Evolutionary conservation across 129 eudicot genomes (phyloP).

Genomic region (Tagetes erecta): DNA sequence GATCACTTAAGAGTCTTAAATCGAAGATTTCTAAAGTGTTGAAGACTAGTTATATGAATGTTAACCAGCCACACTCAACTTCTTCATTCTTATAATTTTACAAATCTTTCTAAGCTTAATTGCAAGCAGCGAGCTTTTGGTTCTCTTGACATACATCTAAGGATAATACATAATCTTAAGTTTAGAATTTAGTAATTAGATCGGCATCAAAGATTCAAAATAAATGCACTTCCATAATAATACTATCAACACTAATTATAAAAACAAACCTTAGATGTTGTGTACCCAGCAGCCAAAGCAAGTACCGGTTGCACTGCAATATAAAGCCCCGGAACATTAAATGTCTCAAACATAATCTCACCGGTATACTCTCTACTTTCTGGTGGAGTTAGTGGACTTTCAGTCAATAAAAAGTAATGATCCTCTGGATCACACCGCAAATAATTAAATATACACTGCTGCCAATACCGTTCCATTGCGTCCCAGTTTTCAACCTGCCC

Average conservation of each 20-base stretch:
- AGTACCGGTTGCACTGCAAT: conserved; percentile 98
- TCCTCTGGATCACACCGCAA: conserved; percentile 97
- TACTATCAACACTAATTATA: background rate
- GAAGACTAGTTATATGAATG: background rate
- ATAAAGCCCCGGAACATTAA: conserved; percentile 96
- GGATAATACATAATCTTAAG: background rate
- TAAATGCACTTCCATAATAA: conserved; percentile 2
- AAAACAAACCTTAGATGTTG: conserved; percentile 79
- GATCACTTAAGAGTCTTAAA: conserved; percentile 10
- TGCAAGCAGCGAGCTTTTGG: background rate
- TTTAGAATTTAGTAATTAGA: background rate
- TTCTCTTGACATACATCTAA: conserved; percentile 6
- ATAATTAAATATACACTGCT: conserved; percentile 91
- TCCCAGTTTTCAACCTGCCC: conserved; percentile 98
- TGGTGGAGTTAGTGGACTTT: conserved; percentile 87
- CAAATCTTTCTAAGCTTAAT: background rate
- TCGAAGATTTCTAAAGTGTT: background rate
- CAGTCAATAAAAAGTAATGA: conserved; percentile 89
- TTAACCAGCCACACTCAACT: conserved; percentile 12
- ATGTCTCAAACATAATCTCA: conserved; percentile 95
- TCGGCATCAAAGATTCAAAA: conserved; percentile 12
- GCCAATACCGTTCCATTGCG: conserved; percentile 97
- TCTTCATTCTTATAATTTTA: background rate
- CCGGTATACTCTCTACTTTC: conserved; percentile 97
- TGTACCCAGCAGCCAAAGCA: conserved; percentile 97